Evolutionary conservation across 177 flowering plant species (phyloP).

Genomic region (Vitis hybrid): DNA sequence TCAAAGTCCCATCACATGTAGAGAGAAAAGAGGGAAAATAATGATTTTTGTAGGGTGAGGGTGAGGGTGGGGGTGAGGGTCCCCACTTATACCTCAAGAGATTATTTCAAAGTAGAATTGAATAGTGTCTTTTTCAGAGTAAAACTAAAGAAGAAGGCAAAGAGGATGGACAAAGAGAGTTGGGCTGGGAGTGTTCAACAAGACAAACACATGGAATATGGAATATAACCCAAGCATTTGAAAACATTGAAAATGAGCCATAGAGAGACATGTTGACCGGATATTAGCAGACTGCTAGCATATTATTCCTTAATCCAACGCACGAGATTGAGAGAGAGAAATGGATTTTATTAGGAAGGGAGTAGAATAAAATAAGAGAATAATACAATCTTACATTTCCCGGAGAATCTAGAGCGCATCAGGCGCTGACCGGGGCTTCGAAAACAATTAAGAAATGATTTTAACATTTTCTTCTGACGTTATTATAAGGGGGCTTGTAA

Average conservation of each 20-base stretch:
- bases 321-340: conserved; percentile 6
- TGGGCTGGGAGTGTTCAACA: conserved; percentile 5
- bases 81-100: not conserved
- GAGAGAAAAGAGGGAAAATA: too few species aligned
- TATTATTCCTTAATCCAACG: conserved; percentile 6
- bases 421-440: conserved; percentile 82
- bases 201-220: conserved; percentile 70
- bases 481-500: conserved; percentile 4
- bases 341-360: conserved; percentile 1
- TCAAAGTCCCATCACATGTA: too few species aligned
- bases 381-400: conserved; percentile 37
- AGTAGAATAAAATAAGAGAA: not conserved
- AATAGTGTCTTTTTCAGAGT: not conserved
- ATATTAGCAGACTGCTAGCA: conserved; percentile 12
- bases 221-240: conserved; percentile 40
- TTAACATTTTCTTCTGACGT: conserved; percentile 14
- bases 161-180: too few species aligned
- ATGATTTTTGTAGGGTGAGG: too few species aligned
- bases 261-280: conserved; percentile 56
- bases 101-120: not conserved
- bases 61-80: not conserved
- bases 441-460: conserved; percentile 41
- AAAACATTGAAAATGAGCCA: conserved; percentile 35
- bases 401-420: conserved; percentile 89
- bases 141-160: too few species aligned